Conservation (phyloP, 805 yeast genomes). For the Barnettozyma salicaria region DNA sequence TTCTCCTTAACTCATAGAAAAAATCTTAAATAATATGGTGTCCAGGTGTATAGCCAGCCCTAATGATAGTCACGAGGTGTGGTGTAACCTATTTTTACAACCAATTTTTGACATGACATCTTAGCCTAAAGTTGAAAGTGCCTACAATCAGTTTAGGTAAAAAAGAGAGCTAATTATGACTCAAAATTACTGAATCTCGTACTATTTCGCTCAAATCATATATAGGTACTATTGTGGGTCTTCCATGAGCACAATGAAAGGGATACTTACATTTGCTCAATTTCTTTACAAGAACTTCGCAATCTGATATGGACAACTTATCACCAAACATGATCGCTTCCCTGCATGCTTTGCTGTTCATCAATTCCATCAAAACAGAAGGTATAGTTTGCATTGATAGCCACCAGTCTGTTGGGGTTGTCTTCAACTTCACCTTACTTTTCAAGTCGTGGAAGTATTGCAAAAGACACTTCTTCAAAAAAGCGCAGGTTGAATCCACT, state of each 20-base stretch:
- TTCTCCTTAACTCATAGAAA: too few species aligned
- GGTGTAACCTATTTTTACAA: too few species aligned
- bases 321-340: slow-evolving; percentile 71
- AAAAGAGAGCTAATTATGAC: too few species aligned
- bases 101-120: too few species aligned
- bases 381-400: slow-evolving; percentile 41
- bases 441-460: slow-evolving; percentile 41
- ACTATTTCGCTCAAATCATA: slow-evolving; percentile 19
- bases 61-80: slow-evolving; percentile 1
- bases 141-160: too few species aligned
- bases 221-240: slow-evolving; percentile 65
- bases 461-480: slow-evolving; percentile 34
- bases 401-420: slow-evolving; percentile 33
- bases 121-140: too few species aligned
- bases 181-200: neutral
- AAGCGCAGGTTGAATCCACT: slow-evolving; percentile 23
- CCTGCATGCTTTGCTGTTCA: slow-evolving; percentile 62
- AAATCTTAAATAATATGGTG: neutral
- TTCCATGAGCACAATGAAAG: slow-evolving; percentile 80
- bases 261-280: slow-evolving; percentile 52
- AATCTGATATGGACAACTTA: slow-evolving; percentile 35
- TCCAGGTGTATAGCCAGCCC: slow-evolving; percentile 3
- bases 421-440: slow-evolving; percentile 25
- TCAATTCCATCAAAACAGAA: slow-evolving; percentile 38
- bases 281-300: slow-evolving; percentile 36